Percentiles rank a stretch among this genome's conserved stretches.
Conservation (phyloP, 495 filamentous ascomycete genomes). For the Penicillium canescens region DNA sequence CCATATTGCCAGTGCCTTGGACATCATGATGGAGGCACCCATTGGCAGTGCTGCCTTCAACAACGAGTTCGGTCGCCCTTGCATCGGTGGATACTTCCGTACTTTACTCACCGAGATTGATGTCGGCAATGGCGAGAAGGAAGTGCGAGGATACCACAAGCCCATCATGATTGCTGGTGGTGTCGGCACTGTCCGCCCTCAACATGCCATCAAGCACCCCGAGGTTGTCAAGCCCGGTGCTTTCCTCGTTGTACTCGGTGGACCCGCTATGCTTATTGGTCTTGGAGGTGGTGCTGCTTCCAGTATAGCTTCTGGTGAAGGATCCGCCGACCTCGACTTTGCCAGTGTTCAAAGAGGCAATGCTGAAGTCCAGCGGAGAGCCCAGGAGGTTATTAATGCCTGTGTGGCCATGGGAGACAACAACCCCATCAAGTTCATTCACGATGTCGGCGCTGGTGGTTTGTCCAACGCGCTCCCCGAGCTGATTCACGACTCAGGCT, state of each 20-base stretch:
- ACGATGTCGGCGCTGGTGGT: constrained; percentile 95
- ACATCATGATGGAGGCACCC: constrained; percentile 96
- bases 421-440: constrained; percentile 93
- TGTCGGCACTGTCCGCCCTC: constrained; percentile 90
- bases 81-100: constrained; percentile 84
- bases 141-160: constrained; percentile 92
- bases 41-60: constrained; percentile 94
- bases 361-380: constrained; percentile 90
- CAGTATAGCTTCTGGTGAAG: constrained; percentile 84
- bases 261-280: constrained; percentile 96
- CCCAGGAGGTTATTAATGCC: constrained; percentile 94
- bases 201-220: constrained; percentile 82
- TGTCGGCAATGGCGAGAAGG: constrained; percentile 59
- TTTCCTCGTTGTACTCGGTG: constrained; percentile 87
- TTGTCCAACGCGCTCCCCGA: constrained; percentile 92
- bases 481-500: constrained; percentile 85
- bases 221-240: constrained; percentile 77
- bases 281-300: constrained; percentile 94
- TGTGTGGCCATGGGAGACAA: constrained; percentile 79
- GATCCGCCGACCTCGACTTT: constrained; percentile 88
- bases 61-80: constrained; percentile 97
- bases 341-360: constrained; percentile 92
- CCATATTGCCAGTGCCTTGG: constrained; percentile 88
- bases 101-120: constrained; percentile 73
- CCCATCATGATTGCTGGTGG: constrained; percentile 99